Evolutionary conservation across 768 basidiomycete genomes (phyloP).

Genomic region (Amanita subjunquillea): DNA sequence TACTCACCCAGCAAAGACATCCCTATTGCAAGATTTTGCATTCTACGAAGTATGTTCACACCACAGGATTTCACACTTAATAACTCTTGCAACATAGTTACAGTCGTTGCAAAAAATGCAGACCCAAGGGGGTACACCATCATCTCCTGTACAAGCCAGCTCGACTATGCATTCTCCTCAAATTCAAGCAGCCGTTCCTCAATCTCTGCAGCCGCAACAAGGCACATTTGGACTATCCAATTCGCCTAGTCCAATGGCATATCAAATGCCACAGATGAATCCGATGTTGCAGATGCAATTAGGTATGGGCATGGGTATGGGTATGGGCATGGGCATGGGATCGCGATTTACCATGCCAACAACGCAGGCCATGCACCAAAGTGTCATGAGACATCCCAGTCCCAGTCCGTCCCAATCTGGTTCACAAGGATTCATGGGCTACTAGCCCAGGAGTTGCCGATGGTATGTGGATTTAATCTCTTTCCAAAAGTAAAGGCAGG

Average conservation of each 20-base stretch:
- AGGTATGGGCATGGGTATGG: constrained; percentile 42
- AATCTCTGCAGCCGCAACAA: constrained; percentile 27
- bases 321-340: constrained; percentile 36
- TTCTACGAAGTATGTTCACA: constrained; percentile 69
- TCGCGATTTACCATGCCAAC: constrained; percentile 44
- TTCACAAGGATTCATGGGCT: constrained; percentile 13
- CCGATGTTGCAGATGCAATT: constrained; percentile 58
- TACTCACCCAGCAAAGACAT: constrained; percentile 87
- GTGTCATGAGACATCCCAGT: constrained; percentile 76
- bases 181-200: constrained; percentile 19
- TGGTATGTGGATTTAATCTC: background rate
- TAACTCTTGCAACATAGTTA: constrained; percentile 32
- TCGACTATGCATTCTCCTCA: constrained; percentile 30
- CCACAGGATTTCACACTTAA: background rate
- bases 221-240: constrained; percentile 36
- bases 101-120: constrained; percentile 77
- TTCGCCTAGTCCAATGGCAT: constrained; percentile 40
- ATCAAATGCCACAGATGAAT: constrained; percentile 46
- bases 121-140: constrained; percentile 20
- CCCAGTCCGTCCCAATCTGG: constrained; percentile 40
- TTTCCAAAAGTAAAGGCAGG: background rate
- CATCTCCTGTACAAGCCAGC: constrained; percentile 28
- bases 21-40: constrained; percentile 86
- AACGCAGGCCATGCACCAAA: constrained; percentile 74
- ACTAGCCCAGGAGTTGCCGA: background rate